Evolutionary conservation across 768 basidiomycete genomes (phyloP), one percentile per base, ranked within the genome.

Genomic region (Podaxis sp.): DNA sequence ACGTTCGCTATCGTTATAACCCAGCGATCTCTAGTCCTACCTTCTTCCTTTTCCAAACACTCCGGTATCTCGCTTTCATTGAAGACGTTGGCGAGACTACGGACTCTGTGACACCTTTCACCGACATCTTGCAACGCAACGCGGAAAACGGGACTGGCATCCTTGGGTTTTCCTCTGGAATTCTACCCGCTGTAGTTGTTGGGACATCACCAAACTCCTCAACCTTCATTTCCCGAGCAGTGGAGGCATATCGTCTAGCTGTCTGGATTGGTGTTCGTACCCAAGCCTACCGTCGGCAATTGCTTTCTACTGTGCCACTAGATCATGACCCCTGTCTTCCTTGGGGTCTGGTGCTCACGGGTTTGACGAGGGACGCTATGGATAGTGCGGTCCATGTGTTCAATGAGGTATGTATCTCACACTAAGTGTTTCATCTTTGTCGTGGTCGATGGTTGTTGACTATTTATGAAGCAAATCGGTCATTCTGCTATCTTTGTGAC

Each of bases 151-250:
- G 61, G 2, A 41, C 74, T 22, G 82, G 82, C 12, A 66, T 84
- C 54, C 69, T 84, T 6, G 84, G 81, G 3, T 82, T 85, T 70
- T 85, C 84, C n/a, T 85, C 83, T 51, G 85, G 85, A 30, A 78
- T 86, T 58, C 73, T 87, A 48, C 74, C 81, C 17, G 84, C 85
- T 7, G 81, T 81, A 59, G 80, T 84, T 15, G 80, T 81, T 3
- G 80, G 77, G 49, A 74, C 80, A 1, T 84, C 85, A 0, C 54
- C 65, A 10, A 75, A 72, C 26, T 66, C 73, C 33, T 70, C 80
- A 24, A 70, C 75, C 1, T 85, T 80, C 65, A 76, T 86, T 50
- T 71, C 72, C 3, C 75, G 71, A 56, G 73, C 83, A 6, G 75
- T 82, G 13, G 77, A 85, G 66, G 76, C 76, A 2, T 86, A 78